Evolutionary conservation across 305 asterid genomes (phyloP).

Genomic region (Fraxinus platypoda): DNA sequence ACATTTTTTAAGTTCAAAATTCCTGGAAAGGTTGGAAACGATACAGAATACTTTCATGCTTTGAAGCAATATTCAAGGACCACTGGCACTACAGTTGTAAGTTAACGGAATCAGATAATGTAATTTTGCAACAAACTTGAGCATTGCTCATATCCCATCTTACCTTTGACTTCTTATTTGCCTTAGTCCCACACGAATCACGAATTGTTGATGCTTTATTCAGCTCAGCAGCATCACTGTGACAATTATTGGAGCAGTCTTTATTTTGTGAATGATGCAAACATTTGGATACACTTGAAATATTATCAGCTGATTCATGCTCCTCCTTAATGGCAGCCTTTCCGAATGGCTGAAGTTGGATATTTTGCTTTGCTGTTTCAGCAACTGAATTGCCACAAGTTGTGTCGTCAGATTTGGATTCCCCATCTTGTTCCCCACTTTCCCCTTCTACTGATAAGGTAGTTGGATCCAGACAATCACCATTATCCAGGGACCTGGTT

Average conservation of each 20-base stretch:
- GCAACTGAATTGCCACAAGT: slow-evolving; percentile 33
- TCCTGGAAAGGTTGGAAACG: background rate
- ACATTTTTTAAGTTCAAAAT: background rate
- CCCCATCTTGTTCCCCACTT: slow-evolving; percentile 40
- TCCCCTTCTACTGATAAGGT: slow-evolving; percentile 32
- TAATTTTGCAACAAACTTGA: background rate
- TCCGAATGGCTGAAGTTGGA: background rate
- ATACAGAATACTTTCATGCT: background rate
- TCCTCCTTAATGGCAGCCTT: slow-evolving; percentile 31
- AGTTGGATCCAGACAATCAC: slow-evolving; percentile 41
- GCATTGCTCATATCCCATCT: background rate
- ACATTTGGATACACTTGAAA: slow-evolving; percentile 8
- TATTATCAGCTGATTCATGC: slow-evolving; percentile 26
- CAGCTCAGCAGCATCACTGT: slow-evolving; percentile 19
- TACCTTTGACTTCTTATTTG: slow-evolving; percentile 46
- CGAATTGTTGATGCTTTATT: slow-evolving; percentile 24
- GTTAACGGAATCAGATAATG: background rate
- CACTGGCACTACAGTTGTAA: background rate
- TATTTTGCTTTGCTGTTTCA: slow-evolving; percentile 24
- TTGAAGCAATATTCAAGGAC: background rate
- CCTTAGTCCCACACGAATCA: slow-evolving; percentile 30
- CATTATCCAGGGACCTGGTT: slow-evolving; percentile 32
- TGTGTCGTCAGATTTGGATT: slow-evolving; percentile 49
- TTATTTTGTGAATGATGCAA: slow-evolving; percentile 18
- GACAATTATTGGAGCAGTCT: slow-evolving; percentile 4